Evolutionary conservation across 768 basidiomycete species (phyloP), one percentile per base, ranked within the genome.

Genomic region (Mrakia hoshinonis): DNA sequence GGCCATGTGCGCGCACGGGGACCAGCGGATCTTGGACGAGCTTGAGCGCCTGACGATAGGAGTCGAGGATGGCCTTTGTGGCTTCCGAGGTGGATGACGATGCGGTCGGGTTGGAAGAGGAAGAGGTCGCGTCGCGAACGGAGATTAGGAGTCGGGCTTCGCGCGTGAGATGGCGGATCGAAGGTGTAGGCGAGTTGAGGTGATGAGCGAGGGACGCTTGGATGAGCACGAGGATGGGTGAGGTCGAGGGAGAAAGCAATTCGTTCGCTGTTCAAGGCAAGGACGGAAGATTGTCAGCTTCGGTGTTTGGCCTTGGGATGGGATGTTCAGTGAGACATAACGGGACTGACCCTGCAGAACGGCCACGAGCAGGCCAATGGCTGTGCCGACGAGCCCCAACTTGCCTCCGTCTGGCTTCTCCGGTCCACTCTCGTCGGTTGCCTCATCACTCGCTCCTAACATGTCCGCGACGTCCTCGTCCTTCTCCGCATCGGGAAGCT

Each of bases 1-100:
- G 82, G 7, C 95, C 95, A 77, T 97, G 93, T 0, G 91, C 95
- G 60, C 94, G 88, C 49, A 98, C 93, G 26, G 95, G 94, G 12
- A 97, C 83, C 46, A 95, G 86, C 1, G 91, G 89, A 78, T 98
- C 95, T 79, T 93, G 90, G 13, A 97, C 81, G 31, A 94, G 84
- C 74, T 87, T 89, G 22, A 97, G 82, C 3, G 93, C 91, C 75
- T 89, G 88, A 76, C 92, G 91, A 79, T 96, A 98, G 9, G 82
- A 85, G 61, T 86, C 86, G 68, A 87, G 86, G 4, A 63, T 39
- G 7, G 20, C 46, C 15, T 38, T 48, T 10, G 24, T 38, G 3
- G 67, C 67, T 29, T n/a, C 36, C 9, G 34, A 31, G 4, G 39
- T 15, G 29, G 60, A 26, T 0, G 55, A 18, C 18, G 71, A 1